Base-by-base conservation (phyloP, 2,329 filamentous ascomycete species). In the Pestalotiopsis sp. region DNA sequence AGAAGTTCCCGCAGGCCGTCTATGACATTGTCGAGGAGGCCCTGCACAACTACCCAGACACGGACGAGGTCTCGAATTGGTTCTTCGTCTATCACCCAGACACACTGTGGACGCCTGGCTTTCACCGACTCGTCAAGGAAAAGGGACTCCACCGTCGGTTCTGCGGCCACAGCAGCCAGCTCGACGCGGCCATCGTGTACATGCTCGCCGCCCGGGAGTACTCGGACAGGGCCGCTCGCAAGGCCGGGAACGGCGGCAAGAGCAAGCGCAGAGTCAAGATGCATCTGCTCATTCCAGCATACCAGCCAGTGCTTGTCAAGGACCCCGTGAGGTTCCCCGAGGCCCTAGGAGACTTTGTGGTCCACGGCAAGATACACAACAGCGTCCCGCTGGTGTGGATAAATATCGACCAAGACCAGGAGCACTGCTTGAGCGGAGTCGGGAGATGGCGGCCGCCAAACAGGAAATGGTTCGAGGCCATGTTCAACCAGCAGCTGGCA, bases 41-140 rank as follows among this genome's bases (percentile, higher is more conserved):
- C 9, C 72, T 81, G 27, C 75, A 71, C 5, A 77, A 80, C 68
- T 78, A 78, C 4, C 72, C 74, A 7, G 71, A 73, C 31, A 78
- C 81, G 23, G 71, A 72, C 1, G 68, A 73, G 25, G 74, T 79
- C 5, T 64, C 61, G 38, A 81, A 82, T 67, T 78, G 78, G 74
- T 82, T 82, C 69, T 82, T 82, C 41, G 74, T 82, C 2, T 82
- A 78, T 45, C 81, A 82, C 38, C 81, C 81, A 1, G 81, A 82
- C 45, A 81, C 79, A 56, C 79, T 81, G 62, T 82, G 81, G 81
- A 80, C 82, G 57, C 78, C 80, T 13, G 77, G 77, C 4, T 82
- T 82, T 67, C 80, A 80, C 63, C 77, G 80, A 6, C 74, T 82
- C 0, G 69, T 82, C 14, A 76, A 80, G 12, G 73, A 77, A 3